phyloP scores from a whole-genome alignment of 148 eudicot species.

The Polygonum maritimum region DNA sequence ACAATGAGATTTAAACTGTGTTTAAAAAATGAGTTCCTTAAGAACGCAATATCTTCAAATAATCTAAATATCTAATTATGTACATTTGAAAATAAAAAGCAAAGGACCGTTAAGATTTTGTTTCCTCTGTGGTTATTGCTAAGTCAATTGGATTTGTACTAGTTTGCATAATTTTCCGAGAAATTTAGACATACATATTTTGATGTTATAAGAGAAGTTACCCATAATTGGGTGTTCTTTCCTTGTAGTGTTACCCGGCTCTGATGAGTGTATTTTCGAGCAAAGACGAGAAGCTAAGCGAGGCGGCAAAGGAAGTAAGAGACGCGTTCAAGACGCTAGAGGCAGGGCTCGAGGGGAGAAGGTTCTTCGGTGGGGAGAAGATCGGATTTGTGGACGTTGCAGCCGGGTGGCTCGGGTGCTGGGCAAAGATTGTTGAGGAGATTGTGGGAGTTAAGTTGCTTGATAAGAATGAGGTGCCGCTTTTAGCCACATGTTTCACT shows the following conservation, averaged over 20 bases:
- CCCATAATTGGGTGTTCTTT: background rate
- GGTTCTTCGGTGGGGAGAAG: constrained; percentile 12
- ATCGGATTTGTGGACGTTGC: background rate
- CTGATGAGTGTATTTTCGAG: background rate
- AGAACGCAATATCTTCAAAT: no score
- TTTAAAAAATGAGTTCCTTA: no score
- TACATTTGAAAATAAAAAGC: no score
- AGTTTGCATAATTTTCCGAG: background rate
- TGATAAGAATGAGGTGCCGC: constrained; percentile 7
- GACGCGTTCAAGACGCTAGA: background rate
- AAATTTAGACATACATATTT: background rate
- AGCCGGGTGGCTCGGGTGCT: background rate
- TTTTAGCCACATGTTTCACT: background rate
- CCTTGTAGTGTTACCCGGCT: constrained; percentile 5
- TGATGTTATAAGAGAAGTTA: no score
- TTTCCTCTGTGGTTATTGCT: no score
- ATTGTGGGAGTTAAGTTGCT: background rate
- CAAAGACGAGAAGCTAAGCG: constrained; percentile 11
- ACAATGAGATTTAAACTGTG: no score
- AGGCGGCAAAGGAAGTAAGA: constrained; percentile 1
- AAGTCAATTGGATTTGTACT: no score
- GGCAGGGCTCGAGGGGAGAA: constrained; percentile 14
- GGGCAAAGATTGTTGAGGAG: background rate
- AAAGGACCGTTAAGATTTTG: no score
- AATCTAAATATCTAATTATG: no score